A percentile compares a stretch with the other conserved stretches of the same genome.
phyloP scores from a whole-genome alignment of 2,329 filamentous ascomycete species.

The Penicillium psychrosexuale region DNA sequence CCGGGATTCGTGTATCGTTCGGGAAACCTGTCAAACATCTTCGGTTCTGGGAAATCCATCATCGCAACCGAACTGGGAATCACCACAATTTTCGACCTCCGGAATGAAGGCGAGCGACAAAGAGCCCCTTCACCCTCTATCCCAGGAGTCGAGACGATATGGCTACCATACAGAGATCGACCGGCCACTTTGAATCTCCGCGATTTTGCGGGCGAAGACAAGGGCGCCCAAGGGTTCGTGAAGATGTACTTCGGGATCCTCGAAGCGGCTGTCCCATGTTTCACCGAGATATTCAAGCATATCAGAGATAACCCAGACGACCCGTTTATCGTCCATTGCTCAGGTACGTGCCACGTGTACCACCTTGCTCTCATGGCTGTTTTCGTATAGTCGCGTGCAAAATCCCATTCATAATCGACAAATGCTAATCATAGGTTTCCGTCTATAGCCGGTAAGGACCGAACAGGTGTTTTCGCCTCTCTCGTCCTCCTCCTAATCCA shows the following conservation, averaged over 20 bases:
- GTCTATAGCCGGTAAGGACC: slow-evolving; percentile 69
- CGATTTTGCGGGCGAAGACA: slow-evolving; percentile 46
- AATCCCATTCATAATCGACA: not conserved
- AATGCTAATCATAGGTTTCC: not conserved
- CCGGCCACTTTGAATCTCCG: slow-evolving; percentile 17
- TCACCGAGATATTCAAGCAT: slow-evolving; percentile 59
- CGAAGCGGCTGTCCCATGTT: slow-evolving; percentile 58
- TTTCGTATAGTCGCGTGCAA: not conserved
- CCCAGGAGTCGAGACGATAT: slow-evolving; percentile 54
- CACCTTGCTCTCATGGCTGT: not conserved
- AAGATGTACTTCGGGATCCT: slow-evolving; percentile 67
- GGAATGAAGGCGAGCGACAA: slow-evolving; percentile 51
- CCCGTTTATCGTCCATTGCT: slow-evolving; percentile 66
- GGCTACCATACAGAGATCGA: slow-evolving; percentile 52
- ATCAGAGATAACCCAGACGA: slow-evolving; percentile 47
- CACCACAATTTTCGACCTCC: slow-evolving; percentile 65
- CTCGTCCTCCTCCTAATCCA: slow-evolving; percentile 63
- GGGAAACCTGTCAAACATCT: slow-evolving; percentile 61
- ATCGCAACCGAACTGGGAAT: slow-evolving; percentile 57
- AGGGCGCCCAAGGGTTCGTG: slow-evolving; percentile 62
- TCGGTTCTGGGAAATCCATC: slow-evolving; percentile 51
- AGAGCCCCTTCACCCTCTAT: slow-evolving; percentile 51
- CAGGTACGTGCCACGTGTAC: slow-evolving; percentile 19
- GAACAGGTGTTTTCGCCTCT: slow-evolving; percentile 70
- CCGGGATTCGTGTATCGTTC: slow-evolving; percentile 62